Percentiles rank a stretch among this genome's conserved stretches.
Conservation (phyloP, 192 early-diverging fungal genomes). For the Backusella tarrabulga region DNA sequence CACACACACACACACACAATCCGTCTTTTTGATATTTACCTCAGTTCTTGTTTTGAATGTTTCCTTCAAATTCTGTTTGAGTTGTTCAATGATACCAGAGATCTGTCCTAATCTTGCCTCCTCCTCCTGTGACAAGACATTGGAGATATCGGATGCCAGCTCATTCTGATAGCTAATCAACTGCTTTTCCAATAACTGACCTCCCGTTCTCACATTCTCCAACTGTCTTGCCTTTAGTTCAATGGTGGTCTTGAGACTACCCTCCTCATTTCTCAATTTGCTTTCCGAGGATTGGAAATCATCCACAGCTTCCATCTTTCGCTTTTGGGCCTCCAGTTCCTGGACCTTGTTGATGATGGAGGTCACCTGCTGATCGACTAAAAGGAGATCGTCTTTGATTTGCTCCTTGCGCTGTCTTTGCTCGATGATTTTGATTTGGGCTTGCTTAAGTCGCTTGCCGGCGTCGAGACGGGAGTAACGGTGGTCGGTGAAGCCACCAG, state of each 20-base stretch:
- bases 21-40: constrained; percentile 30
- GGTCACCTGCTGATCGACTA: constrained; percentile 64
- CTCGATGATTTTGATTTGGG: constrained; percentile 42
- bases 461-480: constrained; percentile 74
- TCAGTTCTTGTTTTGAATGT: constrained; percentile 52
- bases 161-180: constrained; percentile 59
- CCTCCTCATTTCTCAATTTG: constrained; percentile 63
- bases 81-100: constrained; percentile 46
- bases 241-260: constrained; percentile 49
- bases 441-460: constrained; percentile 57
- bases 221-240: constrained; percentile 48
- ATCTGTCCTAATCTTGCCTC: constrained; percentile 50
- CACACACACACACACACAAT: neutral
- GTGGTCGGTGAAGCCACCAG: constrained; percentile 84
- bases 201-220: constrained; percentile 38
- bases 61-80: constrained; percentile 56
- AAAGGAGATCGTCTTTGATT: constrained; percentile 54
- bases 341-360: constrained; percentile 58
- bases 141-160: constrained; percentile 54
- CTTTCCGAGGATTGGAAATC: constrained; percentile 56
- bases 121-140: constrained; percentile 52
- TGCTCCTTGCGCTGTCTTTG: constrained; percentile 36
- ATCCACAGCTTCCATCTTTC: constrained; percentile 55
- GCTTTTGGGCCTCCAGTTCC: constrained; percentile 45
- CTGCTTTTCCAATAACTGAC: constrained; percentile 56